These are phyloP conservation scores for Vanrija sp. DNA, from an alignment of 1,284 basidiomycete species.

Conservation along the genomic window DNA sequence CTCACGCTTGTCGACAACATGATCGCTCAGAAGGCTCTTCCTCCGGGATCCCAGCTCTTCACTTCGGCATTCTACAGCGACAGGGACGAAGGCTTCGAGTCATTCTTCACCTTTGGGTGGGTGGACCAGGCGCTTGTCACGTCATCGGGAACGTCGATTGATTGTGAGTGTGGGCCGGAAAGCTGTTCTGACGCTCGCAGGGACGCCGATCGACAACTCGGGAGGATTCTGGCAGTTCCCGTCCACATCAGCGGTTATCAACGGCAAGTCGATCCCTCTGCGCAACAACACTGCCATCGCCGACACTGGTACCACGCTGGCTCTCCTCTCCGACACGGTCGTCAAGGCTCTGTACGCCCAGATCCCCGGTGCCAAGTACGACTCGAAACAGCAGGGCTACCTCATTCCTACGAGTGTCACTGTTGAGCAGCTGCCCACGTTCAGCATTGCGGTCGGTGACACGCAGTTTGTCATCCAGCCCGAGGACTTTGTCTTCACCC, in stretches of 20 bases:
- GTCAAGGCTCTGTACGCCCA: constrained; percentile 67
- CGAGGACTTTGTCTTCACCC: constrained; percentile 6
- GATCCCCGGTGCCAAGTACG: constrained; percentile 60
- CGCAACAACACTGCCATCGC: constrained; percentile 35
- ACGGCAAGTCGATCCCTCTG: constrained; percentile 5
- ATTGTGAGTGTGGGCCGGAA: constrained; percentile 14
- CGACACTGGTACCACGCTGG: constrained; percentile 74
- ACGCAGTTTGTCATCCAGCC: constrained; percentile 7
- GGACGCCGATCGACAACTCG: constrained; percentile 8
- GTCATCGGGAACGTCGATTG: constrained; percentile 1
- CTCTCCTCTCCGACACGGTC: constrained; percentile 67
- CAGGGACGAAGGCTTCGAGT: not conserved
- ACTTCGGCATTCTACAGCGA: constrained; percentile 4
- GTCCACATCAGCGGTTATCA: constrained; percentile 6
- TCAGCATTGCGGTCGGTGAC: constrained; percentile 5
- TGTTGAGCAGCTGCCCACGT: not conserved
- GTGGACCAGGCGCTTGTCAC: constrained; percentile 8
- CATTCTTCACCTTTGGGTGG: constrained; percentile 10
- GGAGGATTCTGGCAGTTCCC: constrained; percentile 7
- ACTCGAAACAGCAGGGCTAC: not conserved
- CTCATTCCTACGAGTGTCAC: not conserved
- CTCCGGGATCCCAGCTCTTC: constrained; percentile 4
- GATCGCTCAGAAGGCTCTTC: constrained; percentile 1
- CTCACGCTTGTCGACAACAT: constrained; percentile 5
- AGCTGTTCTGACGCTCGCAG: not conserved